Evolutionary conservation across 192 early-diverging fungal genomes (phyloP).

Genomic region (Backusella luteola): DNA sequence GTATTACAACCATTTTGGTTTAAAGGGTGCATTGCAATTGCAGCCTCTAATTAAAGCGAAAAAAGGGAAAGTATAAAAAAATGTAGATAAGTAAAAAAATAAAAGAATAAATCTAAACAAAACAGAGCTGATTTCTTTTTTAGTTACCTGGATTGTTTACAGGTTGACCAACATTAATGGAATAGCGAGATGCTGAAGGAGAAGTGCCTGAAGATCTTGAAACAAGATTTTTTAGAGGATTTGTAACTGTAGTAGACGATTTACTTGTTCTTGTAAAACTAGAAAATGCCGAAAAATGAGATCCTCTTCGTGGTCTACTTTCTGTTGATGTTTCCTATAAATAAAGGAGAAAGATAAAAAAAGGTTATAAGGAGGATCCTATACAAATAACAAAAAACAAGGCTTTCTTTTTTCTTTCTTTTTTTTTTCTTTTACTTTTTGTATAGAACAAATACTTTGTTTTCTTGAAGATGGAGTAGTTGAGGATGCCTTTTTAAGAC

Average conservation of each 20-base stretch:
- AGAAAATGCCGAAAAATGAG: slow-evolving; percentile 24
- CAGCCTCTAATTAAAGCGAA: slow-evolving; percentile 44
- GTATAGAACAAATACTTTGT: slow-evolving; percentile 10
- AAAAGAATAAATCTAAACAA: neutral
- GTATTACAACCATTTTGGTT: slow-evolving; percentile 13
- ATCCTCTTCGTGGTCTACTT: slow-evolving; percentile 14
- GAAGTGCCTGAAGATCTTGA: slow-evolving; percentile 12
- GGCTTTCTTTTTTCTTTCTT: neutral
- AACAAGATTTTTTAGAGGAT: slow-evolving; percentile 10
- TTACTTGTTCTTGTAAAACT: slow-evolving; percentile 23
- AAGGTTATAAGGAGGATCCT: neutral
- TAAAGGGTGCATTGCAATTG: slow-evolving; percentile 53
- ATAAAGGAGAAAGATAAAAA: slow-evolving; percentile 7
- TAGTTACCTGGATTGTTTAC: slow-evolving; percentile 46
- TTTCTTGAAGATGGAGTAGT: neutral
- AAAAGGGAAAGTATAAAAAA: neutral
- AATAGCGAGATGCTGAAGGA: slow-evolving; percentile 15
- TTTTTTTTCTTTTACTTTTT: neutral
- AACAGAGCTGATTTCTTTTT: neutral
- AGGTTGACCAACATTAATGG: slow-evolving; percentile 40
- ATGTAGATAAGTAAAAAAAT: slow-evolving; percentile 9
- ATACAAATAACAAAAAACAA: neutral
- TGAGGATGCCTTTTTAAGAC: slow-evolving; percentile 5
- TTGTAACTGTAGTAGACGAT: slow-evolving; percentile 10
- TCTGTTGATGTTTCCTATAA: slow-evolving; percentile 10